Evolutionary conservation across 1,284 basidiomycete genomes (phyloP).

Genomic region (Coniferiporia weirii): DNA sequence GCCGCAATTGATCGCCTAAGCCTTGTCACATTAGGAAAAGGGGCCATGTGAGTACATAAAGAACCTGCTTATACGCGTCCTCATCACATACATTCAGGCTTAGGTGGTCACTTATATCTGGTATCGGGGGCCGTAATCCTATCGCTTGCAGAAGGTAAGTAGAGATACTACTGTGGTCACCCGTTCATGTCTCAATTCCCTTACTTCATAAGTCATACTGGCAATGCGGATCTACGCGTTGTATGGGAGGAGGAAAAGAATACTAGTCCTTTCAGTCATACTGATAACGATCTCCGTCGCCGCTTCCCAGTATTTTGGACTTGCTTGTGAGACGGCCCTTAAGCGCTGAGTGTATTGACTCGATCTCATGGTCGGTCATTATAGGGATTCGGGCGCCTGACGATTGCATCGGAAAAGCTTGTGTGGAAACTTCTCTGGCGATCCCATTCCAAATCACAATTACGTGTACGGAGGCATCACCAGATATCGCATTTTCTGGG

Average conservation of each 20-base stretch:
- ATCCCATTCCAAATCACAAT: background rate
- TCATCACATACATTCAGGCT: background rate
- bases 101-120: slow-evolving; percentile 2
- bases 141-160: slow-evolving; percentile 5
- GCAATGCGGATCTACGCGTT: slow-evolving; percentile 2
- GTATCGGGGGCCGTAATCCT: background rate
- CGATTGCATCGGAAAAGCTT: slow-evolving; percentile 7
- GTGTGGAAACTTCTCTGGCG: background rate
- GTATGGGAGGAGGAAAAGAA: slow-evolving; percentile 2
- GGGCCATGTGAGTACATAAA: background rate
- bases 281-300: background rate
- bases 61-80: background rate
- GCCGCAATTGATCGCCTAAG: background rate
- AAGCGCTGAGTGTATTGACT: no score
- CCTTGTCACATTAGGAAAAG: background rate
- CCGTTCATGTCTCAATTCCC: background rate
- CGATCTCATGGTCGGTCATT: background rate
- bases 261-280: background rate
- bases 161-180: background rate
- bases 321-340: background rate
- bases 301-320: background rate
- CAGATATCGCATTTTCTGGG: background rate
- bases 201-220: background rate
- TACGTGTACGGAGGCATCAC: slow-evolving; percentile 1
- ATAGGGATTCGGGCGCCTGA: background rate